Percentiles rank a stretch among this genome's conserved stretches.
phyloP scores from a whole-genome alignment of 2,329 filamentous ascomycete species.

The Podosphaera fusca region DNA sequence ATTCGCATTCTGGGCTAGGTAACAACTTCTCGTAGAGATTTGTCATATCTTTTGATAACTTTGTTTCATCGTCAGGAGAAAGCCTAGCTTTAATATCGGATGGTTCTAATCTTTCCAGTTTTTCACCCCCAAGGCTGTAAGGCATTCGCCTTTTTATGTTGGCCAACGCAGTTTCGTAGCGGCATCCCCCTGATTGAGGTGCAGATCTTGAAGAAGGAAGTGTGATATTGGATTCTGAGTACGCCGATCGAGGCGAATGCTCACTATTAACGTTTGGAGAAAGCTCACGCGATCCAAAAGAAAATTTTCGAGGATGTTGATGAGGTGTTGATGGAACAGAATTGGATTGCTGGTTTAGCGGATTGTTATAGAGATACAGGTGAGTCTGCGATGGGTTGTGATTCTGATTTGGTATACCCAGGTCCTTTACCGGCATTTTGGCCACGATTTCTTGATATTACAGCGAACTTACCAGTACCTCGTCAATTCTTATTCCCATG shows the following conservation, averaged over 20 bases:
- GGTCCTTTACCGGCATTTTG: constrained; percentile 16
- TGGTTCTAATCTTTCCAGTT: constrained; percentile 46
- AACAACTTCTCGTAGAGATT: constrained; percentile 67
- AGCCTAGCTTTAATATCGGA: constrained; percentile 50
- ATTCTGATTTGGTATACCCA: constrained; percentile 12
- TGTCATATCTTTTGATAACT: constrained; percentile 61
- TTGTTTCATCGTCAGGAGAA: constrained; percentile 47
- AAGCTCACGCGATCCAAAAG: constrained; percentile 54
- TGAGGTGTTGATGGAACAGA: constrained; percentile 88
- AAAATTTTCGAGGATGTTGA: constrained; percentile 65
- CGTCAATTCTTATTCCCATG: constrained; percentile 38
- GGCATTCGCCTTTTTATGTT: constrained; percentile 71
- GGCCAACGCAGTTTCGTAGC: constrained; percentile 69
- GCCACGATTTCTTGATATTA: constrained; percentile 26
- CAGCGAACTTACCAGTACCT: constrained; percentile 35
- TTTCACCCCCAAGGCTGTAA: constrained; percentile 69
- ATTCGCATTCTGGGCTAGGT: constrained; percentile 58
- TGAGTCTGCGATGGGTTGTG: constrained; percentile 13
- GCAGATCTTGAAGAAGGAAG: constrained; percentile 44
- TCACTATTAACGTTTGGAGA: constrained; percentile 57
- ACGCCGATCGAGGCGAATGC: constrained; percentile 73
- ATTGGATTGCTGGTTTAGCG: constrained; percentile 45
- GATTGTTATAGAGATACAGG: constrained; percentile 24
- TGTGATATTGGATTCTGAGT: constrained; percentile 65
- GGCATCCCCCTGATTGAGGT: constrained; percentile 42